phyloP scores from a whole-genome alignment of 495 filamentous ascomycete species.

The Pyronema domesticum region DNA sequence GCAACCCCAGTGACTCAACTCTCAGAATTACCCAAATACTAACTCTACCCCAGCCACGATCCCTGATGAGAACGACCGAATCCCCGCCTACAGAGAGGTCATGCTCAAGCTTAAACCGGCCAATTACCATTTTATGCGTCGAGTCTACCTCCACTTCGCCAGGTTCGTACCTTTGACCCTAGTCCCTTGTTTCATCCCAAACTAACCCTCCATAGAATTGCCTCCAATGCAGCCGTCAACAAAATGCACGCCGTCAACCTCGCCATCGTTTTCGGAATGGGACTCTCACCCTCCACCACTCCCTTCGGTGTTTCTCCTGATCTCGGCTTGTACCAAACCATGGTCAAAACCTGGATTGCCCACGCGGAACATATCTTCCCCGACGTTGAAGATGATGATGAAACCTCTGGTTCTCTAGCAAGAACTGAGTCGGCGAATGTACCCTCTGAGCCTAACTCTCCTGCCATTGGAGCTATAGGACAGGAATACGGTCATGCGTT shows the following conservation, averaged over 20 bases:
- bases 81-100: slow-evolving; percentile 18
- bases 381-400: slow-evolving; percentile 5
- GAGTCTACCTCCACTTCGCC: slow-evolving; percentile 24
- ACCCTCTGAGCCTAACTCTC: neutral
- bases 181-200: neutral
- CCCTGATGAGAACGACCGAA: slow-evolving; percentile 22
- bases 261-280: slow-evolving; percentile 27
- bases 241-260: slow-evolving; percentile 26
- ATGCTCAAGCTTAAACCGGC: slow-evolving; percentile 19
- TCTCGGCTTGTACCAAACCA: slow-evolving; percentile 23
- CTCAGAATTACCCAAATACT: slow-evolving; percentile 1
- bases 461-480: neutral
- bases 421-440: neutral
- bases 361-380: slow-evolving; percentile 22
- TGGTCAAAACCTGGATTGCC: slow-evolving; percentile 24
- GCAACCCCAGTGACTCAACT: neutral
- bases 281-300: slow-evolving; percentile 19
- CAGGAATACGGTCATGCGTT: no score
- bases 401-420: neutral
- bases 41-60: slow-evolving; percentile 14
- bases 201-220: slow-evolving; percentile 16
- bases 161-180: slow-evolving; percentile 10
- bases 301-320: slow-evolving; percentile 23
- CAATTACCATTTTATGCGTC: slow-evolving; percentile 24
- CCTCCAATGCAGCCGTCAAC: slow-evolving; percentile 19